Evolutionary conservation across 2,329 filamentous ascomycete species (phyloP).

Genomic region (Exserohilum turcica): DNA sequence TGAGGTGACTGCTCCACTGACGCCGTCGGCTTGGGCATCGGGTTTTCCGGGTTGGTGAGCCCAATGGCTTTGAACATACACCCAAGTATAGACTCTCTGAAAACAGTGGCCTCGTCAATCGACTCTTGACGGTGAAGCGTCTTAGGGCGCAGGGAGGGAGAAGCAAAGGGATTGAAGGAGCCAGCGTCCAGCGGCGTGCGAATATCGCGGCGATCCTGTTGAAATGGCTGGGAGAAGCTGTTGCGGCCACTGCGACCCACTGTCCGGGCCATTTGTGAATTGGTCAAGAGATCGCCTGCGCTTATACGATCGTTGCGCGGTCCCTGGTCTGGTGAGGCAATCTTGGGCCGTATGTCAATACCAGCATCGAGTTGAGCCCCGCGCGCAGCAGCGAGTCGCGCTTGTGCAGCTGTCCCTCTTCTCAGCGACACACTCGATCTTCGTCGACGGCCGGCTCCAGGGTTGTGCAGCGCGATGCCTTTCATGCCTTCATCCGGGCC

Average conservation of each 20-base stretch:
- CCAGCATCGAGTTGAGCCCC: slow-evolving; percentile 34
- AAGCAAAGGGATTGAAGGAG: slow-evolving; percentile 50
- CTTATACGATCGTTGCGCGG: slow-evolving; percentile 43
- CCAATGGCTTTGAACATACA: slow-evolving; percentile 97
- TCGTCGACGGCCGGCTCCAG: slow-evolving; percentile 66
- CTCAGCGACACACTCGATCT: slow-evolving; percentile 72
- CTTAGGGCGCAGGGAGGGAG: slow-evolving; percentile 37
- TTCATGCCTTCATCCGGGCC: slow-evolving; percentile 82
- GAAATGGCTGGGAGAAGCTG: slow-evolving; percentile 57
- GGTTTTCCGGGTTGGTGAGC: slow-evolving; percentile 70
- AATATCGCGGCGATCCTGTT: slow-evolving; percentile 50
- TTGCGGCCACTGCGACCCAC: slow-evolving; percentile 56
- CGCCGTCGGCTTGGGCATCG: slow-evolving; percentile 63
- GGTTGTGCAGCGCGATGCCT: slow-evolving; percentile 93
- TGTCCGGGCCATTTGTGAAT: slow-evolving; percentile 71
- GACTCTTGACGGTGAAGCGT: slow-evolving; percentile 75
- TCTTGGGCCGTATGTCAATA: slow-evolving; percentile 26
- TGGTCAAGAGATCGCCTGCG: slow-evolving; percentile 76
- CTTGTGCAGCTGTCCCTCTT: slow-evolving; percentile 78
- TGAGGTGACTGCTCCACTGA: slow-evolving; percentile 86
- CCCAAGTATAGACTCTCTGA: slow-evolving; percentile 86
- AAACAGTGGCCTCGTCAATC: slow-evolving; percentile 84
- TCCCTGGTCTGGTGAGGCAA: slow-evolving; percentile 32
- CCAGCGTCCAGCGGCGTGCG: slow-evolving; percentile 54
- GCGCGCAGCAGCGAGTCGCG: slow-evolving; percentile 60